Evolutionary conservation across 371 early-diverging fungal species (phyloP), one percentile per base, ranked within the genome.

Genomic region (Mortierella sp.): DNA sequence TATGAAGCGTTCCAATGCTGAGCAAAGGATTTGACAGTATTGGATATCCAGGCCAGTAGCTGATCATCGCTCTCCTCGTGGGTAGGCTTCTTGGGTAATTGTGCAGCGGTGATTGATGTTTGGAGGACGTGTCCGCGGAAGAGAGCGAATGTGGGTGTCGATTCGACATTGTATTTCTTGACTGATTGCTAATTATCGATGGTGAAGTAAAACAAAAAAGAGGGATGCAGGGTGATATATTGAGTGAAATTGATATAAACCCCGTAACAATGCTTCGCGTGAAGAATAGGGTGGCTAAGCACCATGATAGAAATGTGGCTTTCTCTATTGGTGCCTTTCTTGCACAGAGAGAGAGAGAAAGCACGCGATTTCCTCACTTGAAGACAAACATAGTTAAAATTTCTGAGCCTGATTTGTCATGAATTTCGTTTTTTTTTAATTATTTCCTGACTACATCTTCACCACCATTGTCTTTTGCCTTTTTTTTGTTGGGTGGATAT

Each of bases 1-100:
- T 78, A 78, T 2, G 79, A 78, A 0, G 73, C 66, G 29, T 72
- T 78, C 79, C 79, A 78, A 34, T 78, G 60, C 28, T 68, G 42
- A 6, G 72, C 68, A 53, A 78, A 66, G 0, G 69, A 68, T 15
- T 56, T 64, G 34, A 72, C 70, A 0, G 66, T 72, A 23, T 54
- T 62, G 4, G 69, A 65, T 17, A 78, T 57, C 79, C 79, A 78
- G 2, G n/a, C 53, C 57, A 78, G 31, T 9, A 78, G 65, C 31
- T 78, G 79, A 29, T 78, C 73, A 45, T 78, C 79, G 10, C 69
- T 72, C 60, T 72, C 70, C 40, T 78, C 63, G 4, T 45, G 69
- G 22, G 79, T 78, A 1, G 79, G 40, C 28, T 72, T 57, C 29
- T 53, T 65, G 35, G 79, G 79, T n/a, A 78, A 32, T 43, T 49